Conservation (phyloP, 441 rosid genomes). For the Pelargonium citronellum region DNA sequence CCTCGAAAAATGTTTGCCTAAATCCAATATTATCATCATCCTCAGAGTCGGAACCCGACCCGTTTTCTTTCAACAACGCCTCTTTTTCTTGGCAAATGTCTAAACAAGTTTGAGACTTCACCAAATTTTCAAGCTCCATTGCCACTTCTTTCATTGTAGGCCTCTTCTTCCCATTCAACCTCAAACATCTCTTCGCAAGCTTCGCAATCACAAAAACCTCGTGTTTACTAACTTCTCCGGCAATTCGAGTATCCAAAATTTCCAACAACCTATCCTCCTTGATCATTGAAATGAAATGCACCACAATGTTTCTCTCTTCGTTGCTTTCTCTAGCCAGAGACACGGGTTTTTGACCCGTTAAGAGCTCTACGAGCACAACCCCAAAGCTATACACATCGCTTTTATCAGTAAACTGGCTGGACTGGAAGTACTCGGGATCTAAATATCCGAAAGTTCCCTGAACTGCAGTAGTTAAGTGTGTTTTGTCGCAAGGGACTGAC, state of each 20-base stretch:
- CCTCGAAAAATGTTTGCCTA: not conserved
- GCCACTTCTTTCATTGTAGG: not conserved
- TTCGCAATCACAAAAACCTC: not conserved
- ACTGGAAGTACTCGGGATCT: not conserved
- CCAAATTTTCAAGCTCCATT: slow-evolving; percentile 2
- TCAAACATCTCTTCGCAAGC: slow-evolving; percentile 2
- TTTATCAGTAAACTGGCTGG: not conserved
- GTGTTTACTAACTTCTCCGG: not conserved
- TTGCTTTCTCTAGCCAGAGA: not conserved
- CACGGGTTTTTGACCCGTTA: not conserved
- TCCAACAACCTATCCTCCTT: not conserved
- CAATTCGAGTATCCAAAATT: not conserved
- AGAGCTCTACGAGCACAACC: not conserved
- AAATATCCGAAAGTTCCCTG: not conserved
- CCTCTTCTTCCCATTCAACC: slow-evolving; percentile 5
- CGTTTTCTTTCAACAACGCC: not conserved
- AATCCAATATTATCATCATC: not conserved
- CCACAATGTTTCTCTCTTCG: not conserved
- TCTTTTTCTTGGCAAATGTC: not conserved
- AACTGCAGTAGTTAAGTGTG: not conserved
- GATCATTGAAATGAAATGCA: not conserved
- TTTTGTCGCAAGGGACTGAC: not conserved
- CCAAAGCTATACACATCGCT: not conserved
- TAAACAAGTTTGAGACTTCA: slow-evolving; percentile 1
- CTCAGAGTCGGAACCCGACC: not conserved